Percentiles rank a stretch among this genome's conserved stretches.
Conservation (phyloP, 305 asterid genomes). For the Coffea humblotiana region DNA sequence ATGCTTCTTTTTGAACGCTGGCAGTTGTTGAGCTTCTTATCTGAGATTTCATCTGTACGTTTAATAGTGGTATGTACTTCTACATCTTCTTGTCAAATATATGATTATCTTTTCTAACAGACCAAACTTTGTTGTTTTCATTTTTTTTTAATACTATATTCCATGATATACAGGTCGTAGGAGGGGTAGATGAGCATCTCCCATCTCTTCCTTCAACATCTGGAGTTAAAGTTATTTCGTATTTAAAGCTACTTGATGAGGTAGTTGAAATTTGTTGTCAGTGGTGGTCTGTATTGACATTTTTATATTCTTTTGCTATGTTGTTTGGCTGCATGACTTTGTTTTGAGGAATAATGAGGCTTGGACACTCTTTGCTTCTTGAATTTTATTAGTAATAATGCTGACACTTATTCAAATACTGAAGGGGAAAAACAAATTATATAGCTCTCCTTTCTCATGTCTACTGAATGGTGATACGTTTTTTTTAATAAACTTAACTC, state of each 20-base stretch:
- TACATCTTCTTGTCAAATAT: constrained; percentile 17
- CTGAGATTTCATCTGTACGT: constrained; percentile 81
- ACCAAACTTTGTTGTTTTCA: constrained; percentile 10
- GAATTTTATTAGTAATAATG: not conserved
- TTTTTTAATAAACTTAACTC: not conserved
- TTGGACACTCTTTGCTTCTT: not conserved
- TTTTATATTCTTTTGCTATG: not conserved
- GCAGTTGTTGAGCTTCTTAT: constrained; percentile 85
- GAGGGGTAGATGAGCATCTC: constrained; percentile 85
- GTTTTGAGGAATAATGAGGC: not conserved
- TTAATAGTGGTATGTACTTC: constrained; percentile 74
- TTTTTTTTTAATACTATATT: constrained; percentile 10
- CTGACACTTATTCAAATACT: not conserved
- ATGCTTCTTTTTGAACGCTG: constrained; percentile 26
- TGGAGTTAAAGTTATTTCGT: constrained; percentile 74
- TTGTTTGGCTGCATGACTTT: not conserved
- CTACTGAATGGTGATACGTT: not conserved
- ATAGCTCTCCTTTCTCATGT: no score
- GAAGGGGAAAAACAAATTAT: not conserved
- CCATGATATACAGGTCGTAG: constrained; percentile 68
- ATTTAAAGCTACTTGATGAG: constrained; percentile 72
- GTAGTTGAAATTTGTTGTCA: constrained; percentile 33
- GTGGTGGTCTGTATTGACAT: not conserved
- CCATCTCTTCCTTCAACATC: constrained; percentile 82
- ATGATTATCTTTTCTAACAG: constrained; percentile 14